Evolutionary conservation across 73 alveolate species (phyloP).

Genomic region (Stentor coeruleus): DNA sequence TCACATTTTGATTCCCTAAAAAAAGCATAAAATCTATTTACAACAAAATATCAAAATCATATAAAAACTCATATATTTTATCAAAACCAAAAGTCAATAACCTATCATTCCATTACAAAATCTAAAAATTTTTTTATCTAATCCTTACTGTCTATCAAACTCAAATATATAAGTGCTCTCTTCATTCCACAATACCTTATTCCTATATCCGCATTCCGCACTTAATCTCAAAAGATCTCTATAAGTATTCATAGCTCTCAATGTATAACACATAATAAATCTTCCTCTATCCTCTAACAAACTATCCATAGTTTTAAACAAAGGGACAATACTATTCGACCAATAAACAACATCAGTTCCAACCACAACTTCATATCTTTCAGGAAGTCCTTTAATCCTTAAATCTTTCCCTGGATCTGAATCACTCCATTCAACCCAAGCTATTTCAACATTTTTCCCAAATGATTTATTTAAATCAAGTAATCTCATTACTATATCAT

Average conservation of each 20-base stretch:
- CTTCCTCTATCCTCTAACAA: constrained; percentile 26
- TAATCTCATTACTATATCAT: constrained; percentile 48
- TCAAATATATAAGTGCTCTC: not conserved
- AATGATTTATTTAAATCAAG: constrained; percentile 27
- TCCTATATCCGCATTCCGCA: constrained; percentile 24
- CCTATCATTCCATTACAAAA: too few species aligned
- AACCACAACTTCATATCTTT: constrained; percentile 27
- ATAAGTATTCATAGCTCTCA: constrained; percentile 36
- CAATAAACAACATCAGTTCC: constrained; percentile 64
- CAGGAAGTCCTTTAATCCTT: not conserved
- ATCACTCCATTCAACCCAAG: not conserved
- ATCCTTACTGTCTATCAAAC: too few species aligned
- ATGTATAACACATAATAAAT: constrained; percentile 46
- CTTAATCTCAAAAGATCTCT: constrained; percentile 35
- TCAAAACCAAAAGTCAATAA: too few species aligned
- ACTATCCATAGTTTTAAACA: constrained; percentile 34
- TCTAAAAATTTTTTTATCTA: too few species aligned
- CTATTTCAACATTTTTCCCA: not conserved
- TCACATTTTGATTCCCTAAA: too few species aligned
- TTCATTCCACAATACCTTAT: constrained; percentile 34
- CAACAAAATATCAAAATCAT: too few species aligned
- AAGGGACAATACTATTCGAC: constrained; percentile 42
- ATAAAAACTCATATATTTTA: too few species aligned
- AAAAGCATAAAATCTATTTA: too few species aligned
- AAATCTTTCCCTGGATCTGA: constrained; percentile 21